Conservation (phyloP, 2,329 filamentous ascomycete genomes). For the Shiraia bambusicola region DNA sequence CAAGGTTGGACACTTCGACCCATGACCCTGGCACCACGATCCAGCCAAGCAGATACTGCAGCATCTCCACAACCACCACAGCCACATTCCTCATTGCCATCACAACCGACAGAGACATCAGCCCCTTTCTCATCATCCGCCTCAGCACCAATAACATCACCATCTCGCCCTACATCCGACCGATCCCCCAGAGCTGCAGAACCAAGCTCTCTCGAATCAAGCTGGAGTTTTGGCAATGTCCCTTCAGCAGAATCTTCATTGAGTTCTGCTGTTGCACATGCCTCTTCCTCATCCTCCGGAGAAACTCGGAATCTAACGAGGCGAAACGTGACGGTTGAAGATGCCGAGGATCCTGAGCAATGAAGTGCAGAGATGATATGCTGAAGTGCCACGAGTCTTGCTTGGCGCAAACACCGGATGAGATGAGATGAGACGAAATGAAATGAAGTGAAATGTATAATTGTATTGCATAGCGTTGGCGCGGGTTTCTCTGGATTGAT, state of each 20-base stretch:
- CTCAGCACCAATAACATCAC: constrained; percentile 2
- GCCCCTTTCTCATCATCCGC: constrained; percentile 3
- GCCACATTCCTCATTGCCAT: constrained; percentile 4
- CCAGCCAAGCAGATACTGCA: constrained; percentile 11
- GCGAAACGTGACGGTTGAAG: constrained; percentile 36
- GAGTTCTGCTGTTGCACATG: constrained; percentile 28
- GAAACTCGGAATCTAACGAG: constrained; percentile 25
- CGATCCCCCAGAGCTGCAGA: constrained; percentile 29
- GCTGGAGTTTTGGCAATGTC: constrained; percentile 41
- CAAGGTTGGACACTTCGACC: constrained; percentile 42
- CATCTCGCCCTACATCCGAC: constrained; percentile 6
- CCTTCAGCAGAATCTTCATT: constrained; percentile 20
- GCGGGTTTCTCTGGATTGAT: too few species aligned
- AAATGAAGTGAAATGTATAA: too few species aligned
- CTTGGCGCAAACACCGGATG: too few species aligned
- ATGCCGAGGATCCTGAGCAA: constrained; percentile 32
- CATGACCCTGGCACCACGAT: constrained; percentile 29
- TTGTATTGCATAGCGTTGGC: too few species aligned
- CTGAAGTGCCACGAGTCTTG: too few species aligned
- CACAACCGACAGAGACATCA: constrained; percentile 7
- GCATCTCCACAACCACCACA: constrained; percentile 10
- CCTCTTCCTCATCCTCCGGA: constrained; percentile 2
- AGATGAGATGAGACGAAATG: too few species aligned
- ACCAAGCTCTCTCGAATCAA: constrained; percentile 37
- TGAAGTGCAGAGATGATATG: constrained; percentile 4